These are phyloP conservation scores for Aspergillus kassunensis DNA, from an alignment of 495 filamentous ascomycete genomes.

Conservation along the genomic window DNA sequence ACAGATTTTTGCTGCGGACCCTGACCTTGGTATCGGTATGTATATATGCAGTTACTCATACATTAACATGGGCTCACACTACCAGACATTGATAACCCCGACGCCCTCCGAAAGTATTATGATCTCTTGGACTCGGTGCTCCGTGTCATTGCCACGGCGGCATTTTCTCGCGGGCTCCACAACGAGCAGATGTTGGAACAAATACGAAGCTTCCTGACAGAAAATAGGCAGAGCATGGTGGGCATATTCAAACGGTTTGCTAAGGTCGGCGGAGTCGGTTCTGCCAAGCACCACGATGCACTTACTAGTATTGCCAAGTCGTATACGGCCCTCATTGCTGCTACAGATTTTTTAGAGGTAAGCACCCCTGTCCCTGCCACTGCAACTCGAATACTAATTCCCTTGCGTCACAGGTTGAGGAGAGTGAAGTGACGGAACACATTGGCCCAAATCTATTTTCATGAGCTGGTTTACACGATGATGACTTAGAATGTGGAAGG, in stretches of 20 bases:
- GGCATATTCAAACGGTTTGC: slow-evolving; percentile 89
- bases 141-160: slow-evolving; percentile 72
- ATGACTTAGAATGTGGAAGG: slow-evolving; percentile 2
- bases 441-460: slow-evolving; percentile 34
- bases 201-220: slow-evolving; percentile 67
- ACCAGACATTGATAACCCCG: slow-evolving; percentile 60
- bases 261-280: slow-evolving; percentile 59
- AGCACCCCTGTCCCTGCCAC: slow-evolving; percentile 15
- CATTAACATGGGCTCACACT: slow-evolving; percentile 14
- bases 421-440: slow-evolving; percentile 34
- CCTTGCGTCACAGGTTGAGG: slow-evolving; percentile 32
- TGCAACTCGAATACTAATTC: slow-evolving; percentile 7
- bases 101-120: slow-evolving; percentile 76
- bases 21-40: slow-evolving; percentile 81
- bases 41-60: slow-evolving; percentile 9
- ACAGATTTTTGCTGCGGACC: slow-evolving; percentile 81
- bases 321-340: slow-evolving; percentile 54
- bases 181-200: slow-evolving; percentile 73
- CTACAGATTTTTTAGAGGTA: slow-evolving; percentile 61
- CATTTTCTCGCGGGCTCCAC: slow-evolving; percentile 73
- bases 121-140: slow-evolving; percentile 74
- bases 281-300: slow-evolving; percentile 34
- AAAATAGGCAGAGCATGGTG: slow-evolving; percentile 75
- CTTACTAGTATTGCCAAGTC: slow-evolving; percentile 56
- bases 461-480: slow-evolving; percentile 21